phyloP scores from a whole-genome alignment of 2,329 filamentous ascomycete species.

The Thelonectria rubi region DNA sequence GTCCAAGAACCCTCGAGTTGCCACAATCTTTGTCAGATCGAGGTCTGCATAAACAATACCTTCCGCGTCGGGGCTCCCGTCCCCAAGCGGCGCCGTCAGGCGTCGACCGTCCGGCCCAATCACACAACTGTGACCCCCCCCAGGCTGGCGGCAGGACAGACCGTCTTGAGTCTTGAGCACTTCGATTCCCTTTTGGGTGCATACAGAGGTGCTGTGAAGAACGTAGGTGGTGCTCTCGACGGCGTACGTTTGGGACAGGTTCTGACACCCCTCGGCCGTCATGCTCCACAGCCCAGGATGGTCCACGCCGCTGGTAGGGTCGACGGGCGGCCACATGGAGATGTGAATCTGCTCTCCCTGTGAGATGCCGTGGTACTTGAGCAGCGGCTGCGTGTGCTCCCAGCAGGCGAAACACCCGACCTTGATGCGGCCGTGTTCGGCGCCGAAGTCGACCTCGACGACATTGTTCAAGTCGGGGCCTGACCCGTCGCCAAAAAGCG shows the following conservation, averaged over 20 bases:
- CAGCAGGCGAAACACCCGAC: slow-evolving; percentile 59
- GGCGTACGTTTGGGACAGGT: slow-evolving; percentile 62
- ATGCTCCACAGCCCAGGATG: slow-evolving; percentile 42
- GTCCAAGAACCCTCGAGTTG: slow-evolving; percentile 52
- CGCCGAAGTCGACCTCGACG: slow-evolving; percentile 49
- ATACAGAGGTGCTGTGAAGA: slow-evolving; percentile 46
- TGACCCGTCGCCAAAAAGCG: slow-evolving; percentile 57
- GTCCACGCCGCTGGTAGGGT: slow-evolving; percentile 33
- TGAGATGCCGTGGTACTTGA: slow-evolving; percentile 56
- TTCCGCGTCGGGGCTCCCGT: slow-evolving; percentile 45
- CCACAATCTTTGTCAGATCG: slow-evolving; percentile 54
- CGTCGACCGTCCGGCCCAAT: slow-evolving; percentile 38
- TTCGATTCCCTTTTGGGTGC: slow-evolving; percentile 51
- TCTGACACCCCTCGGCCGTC: slow-evolving; percentile 49
- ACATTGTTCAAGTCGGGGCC: slow-evolving; percentile 52
- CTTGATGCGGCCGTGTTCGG: slow-evolving; percentile 40
- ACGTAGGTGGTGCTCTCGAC: slow-evolving; percentile 66
- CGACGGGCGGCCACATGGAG: slow-evolving; percentile 55
- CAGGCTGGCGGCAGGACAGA: slow-evolving; percentile 33
- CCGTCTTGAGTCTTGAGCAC: slow-evolving; percentile 55
- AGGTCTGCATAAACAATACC: slow-evolving; percentile 61
- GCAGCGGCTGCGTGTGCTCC: slow-evolving; percentile 61
- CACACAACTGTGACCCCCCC: slow-evolving; percentile 36
- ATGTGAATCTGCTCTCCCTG: slow-evolving; percentile 59
- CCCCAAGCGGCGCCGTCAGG: slow-evolving; percentile 27